Conservation (phyloP, 116 monocot genomes). For the Posidonia oceanica region DNA sequence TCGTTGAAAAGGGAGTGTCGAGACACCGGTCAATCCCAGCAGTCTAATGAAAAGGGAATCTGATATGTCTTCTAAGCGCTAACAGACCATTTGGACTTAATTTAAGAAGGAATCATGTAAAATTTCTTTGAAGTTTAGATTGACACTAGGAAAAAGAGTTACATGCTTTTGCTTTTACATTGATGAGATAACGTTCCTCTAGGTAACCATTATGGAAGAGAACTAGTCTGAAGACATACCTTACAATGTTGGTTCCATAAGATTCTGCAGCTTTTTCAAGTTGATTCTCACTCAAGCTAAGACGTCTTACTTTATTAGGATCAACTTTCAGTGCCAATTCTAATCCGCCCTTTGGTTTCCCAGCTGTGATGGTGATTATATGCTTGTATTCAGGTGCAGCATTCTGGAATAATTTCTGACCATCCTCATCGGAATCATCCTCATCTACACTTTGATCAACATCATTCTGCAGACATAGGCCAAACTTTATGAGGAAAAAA, state of each 20-base stretch:
- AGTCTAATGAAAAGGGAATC: too few relatives aligned
- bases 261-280: conserved; percentile 38
- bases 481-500: background rate
- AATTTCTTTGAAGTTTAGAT: too few relatives aligned
- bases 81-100: too few relatives aligned
- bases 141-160: too few relatives aligned
- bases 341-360: conserved; percentile 56
- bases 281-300: conserved; percentile 67
- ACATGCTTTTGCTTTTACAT: too few relatives aligned
- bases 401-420: conserved; percentile 16
- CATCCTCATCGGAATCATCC: conserved; percentile 23
- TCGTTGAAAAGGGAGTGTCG: too few relatives aligned
- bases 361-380: conserved; percentile 57
- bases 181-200: too few relatives aligned
- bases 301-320: conserved; percentile 60
- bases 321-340: conserved; percentile 47
- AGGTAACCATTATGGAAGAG: too few relatives aligned
- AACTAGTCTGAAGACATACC: conserved; percentile 21
- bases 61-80: too few relatives aligned
- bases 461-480: background rate
- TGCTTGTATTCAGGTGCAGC: conserved; percentile 31
- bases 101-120: too few relatives aligned
- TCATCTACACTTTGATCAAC: conserved; percentile 9
- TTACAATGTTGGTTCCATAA: conserved; percentile 47
- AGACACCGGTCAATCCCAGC: too few relatives aligned